Evolutionary conservation across 306 rosid species (phyloP), one percentile per base, ranked within the genome.

Genomic region (Dryas alaskensis): DNA sequence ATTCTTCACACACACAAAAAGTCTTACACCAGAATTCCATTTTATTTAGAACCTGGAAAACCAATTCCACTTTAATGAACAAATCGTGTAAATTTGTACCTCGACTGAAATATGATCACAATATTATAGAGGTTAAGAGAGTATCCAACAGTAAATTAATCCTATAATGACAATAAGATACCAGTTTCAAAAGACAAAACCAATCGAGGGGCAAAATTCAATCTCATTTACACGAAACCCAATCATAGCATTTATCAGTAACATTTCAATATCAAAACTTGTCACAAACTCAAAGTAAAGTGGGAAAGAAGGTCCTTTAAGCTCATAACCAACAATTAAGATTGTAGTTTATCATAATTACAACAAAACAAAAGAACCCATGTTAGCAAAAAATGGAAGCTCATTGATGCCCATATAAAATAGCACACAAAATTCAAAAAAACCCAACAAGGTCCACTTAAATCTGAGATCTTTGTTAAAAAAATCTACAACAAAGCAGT

Each of bases 1-100:
- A 37, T 7, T 69, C 46, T 8, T 37, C 78, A 68, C 17, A 47
- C 5, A 13, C 27, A 60, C 19, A 31, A 5, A 54, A 55, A 9
- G 10, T 49, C 64, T 0, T 0, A 13, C 10, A 39, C 62, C 31
- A 59, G 45, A 13, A 7, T 7, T 57, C 8, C 16, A n/a, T 16
- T 16, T 52, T 39, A 5, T 40, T 60, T 73, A n/a, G 58, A 31
- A 47, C 22, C 70, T 22, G 57, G 37, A 66, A 69, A 69, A 51
- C 66, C 27, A 40, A 17, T 51, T 8, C 14, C 31, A 7, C 50
- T 4, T 17, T 8, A 8, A 31, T 16, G 7, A 22, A 40, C 54
- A 17, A 4, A 6, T 45, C 37, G 2, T 7, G 39, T 16, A 6
- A 16, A 16, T 10, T 51, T 3, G 62, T 2, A 10, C 49, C 11